Evolutionary conservation across 2,329 filamentous ascomycete species (phyloP), one percentile per base, ranked within the genome.

Genomic region (Diaporthe citri): DNA sequence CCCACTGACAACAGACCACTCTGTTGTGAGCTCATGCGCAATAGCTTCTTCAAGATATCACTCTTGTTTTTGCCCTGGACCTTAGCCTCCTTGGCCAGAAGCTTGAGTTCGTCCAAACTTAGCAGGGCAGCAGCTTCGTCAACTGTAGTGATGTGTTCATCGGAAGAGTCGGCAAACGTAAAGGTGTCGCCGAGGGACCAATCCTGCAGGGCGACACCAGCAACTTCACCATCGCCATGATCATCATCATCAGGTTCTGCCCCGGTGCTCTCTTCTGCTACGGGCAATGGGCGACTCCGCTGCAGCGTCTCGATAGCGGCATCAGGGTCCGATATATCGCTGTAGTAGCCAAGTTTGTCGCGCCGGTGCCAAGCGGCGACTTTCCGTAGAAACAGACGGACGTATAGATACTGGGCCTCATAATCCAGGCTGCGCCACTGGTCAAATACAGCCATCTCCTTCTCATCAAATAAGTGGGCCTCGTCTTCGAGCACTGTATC

Each of bases 391-490:
- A 99, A 99, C 1, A 99, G 86, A 31, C 97, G 92, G 20, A 98
- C 96, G 84, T 98, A 97, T 91, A 99, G 84, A 83, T 97, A 98
- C 80, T 98, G 96, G 25, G 95, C 90, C 81, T 98, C 95, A 81
- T 98, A 98, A 39, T 88, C 86, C 70, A 98, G 82, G 0, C 84
- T 83, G 75, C 87, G 90, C 95, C 96, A 99, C 74, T 92, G 87
- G 4, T 87, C 85, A 81, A 99, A 98, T 0, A 98, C 88, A 20
- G 89, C 87, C 80, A 88, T 90, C 83, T 99, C 97, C 25, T 91
- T 92, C 74, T 92, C 90, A 79, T 97, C 90, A 81, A 98, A 99
- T 0, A 99, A 86, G 83, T 98, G 95, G 0, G 90, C 89, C 83
- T 99, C 97, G 74, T 98, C 95, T 66, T 95, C 92, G 17, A 98